Percentiles rank a stretch among this genome's conserved stretches.
Evolutionary conservation across 2,329 filamentous ascomycete genomes (phyloP).

Genomic region (Boeremia lycopersici): DNA sequence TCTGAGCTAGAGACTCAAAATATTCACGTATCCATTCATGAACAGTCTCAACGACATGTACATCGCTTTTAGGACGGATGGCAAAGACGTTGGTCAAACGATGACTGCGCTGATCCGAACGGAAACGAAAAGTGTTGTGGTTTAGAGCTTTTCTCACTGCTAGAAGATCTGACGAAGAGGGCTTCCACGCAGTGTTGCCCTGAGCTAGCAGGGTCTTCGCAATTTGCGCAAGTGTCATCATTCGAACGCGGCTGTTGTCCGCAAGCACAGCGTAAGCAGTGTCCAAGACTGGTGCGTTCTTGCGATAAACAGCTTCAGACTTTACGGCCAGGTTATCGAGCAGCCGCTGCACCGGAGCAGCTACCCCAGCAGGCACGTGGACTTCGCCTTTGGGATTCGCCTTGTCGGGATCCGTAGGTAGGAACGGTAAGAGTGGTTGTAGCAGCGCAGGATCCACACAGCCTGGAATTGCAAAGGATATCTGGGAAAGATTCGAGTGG

Average conservation of each 20-base stretch:
- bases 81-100: slow-evolving; percentile 66
- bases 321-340: slow-evolving; percentile 53
- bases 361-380: slow-evolving; percentile 53
- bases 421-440: slow-evolving; percentile 55
- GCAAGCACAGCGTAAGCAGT: slow-evolving; percentile 56
- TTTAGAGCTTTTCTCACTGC: slow-evolving; percentile 71
- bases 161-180: slow-evolving; percentile 61
- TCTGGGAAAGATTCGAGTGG: slow-evolving; percentile 42
- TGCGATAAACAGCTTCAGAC: slow-evolving; percentile 55
- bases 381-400: slow-evolving; percentile 39
- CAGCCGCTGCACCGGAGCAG: slow-evolving; percentile 51
- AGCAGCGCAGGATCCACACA: slow-evolving; percentile 56
- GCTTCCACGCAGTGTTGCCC: slow-evolving; percentile 28
- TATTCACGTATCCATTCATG: slow-evolving; percentile 61
- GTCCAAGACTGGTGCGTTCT: slow-evolving; percentile 54
- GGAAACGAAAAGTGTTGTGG: slow-evolving; percentile 66
- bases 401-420: slow-evolving; percentile 51
- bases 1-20: slow-evolving; percentile 53
- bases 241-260: slow-evolving; percentile 51
- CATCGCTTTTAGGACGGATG: slow-evolving; percentile 63
- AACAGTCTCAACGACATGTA: slow-evolving; percentile 58
- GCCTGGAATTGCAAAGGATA: slow-evolving; percentile 57
- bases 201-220: slow-evolving; percentile 50
- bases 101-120: slow-evolving; percentile 57
- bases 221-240: slow-evolving; percentile 56